phyloP scores from a whole-genome alignment of 208 protist genomes.

The Crithidia sp. region DNA sequence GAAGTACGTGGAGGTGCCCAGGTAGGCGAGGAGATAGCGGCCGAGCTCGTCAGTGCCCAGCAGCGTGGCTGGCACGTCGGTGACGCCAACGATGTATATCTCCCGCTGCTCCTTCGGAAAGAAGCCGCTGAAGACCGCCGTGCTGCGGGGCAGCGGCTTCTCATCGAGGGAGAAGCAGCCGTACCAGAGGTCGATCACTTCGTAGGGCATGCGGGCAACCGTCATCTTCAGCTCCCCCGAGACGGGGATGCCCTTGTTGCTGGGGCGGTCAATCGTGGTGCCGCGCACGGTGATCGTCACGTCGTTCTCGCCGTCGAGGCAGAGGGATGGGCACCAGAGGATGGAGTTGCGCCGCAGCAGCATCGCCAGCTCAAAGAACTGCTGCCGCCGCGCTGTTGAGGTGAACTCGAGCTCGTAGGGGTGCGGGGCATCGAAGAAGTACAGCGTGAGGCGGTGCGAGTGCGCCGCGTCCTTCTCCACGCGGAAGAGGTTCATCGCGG shows the following conservation, averaged over 20 bases:
- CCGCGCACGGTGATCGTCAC: slow-evolving; percentile 64
- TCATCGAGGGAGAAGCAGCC: slow-evolving; percentile 75
- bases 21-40: slow-evolving; percentile 60
- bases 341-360: slow-evolving; percentile 71
- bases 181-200: slow-evolving; percentile 84
- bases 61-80: slow-evolving; percentile 53
- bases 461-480: slow-evolving; percentile 59
- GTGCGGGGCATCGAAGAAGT: slow-evolving; percentile 77
- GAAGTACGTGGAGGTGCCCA: slow-evolving; percentile 53
- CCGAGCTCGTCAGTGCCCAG: slow-evolving; percentile 55
- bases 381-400: slow-evolving; percentile 50
- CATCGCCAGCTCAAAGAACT: slow-evolving; percentile 77
- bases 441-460: slow-evolving; percentile 55
- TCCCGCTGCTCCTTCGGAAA: slow-evolving; percentile 71
- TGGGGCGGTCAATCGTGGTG: slow-evolving; percentile 68
- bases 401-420: slow-evolving; percentile 77
- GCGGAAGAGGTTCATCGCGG: slow-evolving; percentile 57
- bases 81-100: slow-evolving; percentile 74
- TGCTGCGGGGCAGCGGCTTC: slow-evolving; percentile 49
- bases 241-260: slow-evolving; percentile 25
- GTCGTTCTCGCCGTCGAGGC: slow-evolving; percentile 61
- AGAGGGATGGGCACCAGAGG: slow-evolving; percentile 78
- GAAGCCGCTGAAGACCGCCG: slow-evolving; percentile 66
- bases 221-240: slow-evolving; percentile 60
- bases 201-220: slow-evolving; percentile 77